Conservation (phyloP, 1,284 basidiomycete species). For the Cutaneotrichosporon cyanovorans region DNA sequence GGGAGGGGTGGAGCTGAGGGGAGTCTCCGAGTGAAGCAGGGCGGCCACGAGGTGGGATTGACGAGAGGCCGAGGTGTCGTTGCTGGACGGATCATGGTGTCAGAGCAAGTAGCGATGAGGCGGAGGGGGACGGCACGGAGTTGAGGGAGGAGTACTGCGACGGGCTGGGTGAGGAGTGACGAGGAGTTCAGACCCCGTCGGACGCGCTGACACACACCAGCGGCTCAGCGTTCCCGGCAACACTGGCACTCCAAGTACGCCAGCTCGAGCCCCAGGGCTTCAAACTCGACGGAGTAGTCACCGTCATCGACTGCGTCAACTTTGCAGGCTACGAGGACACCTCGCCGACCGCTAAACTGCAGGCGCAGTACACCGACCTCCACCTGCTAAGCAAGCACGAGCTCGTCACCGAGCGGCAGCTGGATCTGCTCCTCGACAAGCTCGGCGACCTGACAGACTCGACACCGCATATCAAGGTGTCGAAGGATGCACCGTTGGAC, state of each 20-base stretch:
- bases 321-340: constrained; percentile 83
- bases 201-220: too few species aligned
- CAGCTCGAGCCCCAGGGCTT: constrained; percentile 70
- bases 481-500: constrained; percentile 44
- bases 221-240: constrained; percentile 67
- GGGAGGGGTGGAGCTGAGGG: neutral
- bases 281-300: constrained; percentile 77
- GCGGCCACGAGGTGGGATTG: too few species aligned
- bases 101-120: too few species aligned
- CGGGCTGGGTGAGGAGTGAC: too few species aligned
- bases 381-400: constrained; percentile 89
- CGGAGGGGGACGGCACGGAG: too few species aligned
- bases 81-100: too few species aligned
- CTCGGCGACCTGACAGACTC: constrained; percentile 79
- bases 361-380: constrained; percentile 85
- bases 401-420: constrained; percentile 59
- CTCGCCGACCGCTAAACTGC: constrained; percentile 79
- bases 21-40: too few species aligned
- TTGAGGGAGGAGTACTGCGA: too few species aligned
- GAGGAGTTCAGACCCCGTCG: too few species aligned
- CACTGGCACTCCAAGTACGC: constrained; percentile 81
- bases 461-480: constrained; percentile 70
- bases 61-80: too few species aligned
- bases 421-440: constrained; percentile 75
- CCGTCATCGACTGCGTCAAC: constrained; percentile 78